phyloP scores from a whole-genome alignment of 495 filamentous ascomycete species.

The Podospora anserina region DNA sequence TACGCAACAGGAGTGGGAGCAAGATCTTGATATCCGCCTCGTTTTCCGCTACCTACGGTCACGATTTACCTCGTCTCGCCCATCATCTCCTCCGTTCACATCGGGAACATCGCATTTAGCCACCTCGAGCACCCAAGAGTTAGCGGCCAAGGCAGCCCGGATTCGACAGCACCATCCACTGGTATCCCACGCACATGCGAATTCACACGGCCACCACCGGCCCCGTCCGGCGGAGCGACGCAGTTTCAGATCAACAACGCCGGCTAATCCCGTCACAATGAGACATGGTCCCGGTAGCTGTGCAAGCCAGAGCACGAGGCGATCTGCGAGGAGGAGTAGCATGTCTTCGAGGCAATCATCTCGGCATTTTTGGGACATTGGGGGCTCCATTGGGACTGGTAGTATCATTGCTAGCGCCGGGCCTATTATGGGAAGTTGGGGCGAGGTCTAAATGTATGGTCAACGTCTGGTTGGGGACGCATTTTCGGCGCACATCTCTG shows the following conservation, averaged over 20 bases:
- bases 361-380: slow-evolving; percentile 78
- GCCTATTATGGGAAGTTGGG: slow-evolving; percentile 64
- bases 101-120: slow-evolving; percentile 42
- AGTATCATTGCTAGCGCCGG: slow-evolving; percentile 63
- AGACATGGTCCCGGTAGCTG: slow-evolving; percentile 63
- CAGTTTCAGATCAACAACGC: slow-evolving; percentile 50
- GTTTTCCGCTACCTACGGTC: slow-evolving; percentile 82
- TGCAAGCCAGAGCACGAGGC: slow-evolving; percentile 74
- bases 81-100: slow-evolving; percentile 39
- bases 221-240: slow-evolving; percentile 47
- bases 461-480: not conserved
- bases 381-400: slow-evolving; percentile 69
- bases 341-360: slow-evolving; percentile 61
- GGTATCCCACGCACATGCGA: slow-evolving; percentile 47
- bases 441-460: slow-evolving; percentile 54
- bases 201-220: slow-evolving; percentile 36
- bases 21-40: slow-evolving; percentile 76
- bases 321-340: slow-evolving; percentile 55
- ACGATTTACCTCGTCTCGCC: slow-evolving; percentile 55
- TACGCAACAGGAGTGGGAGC: slow-evolving; percentile 80
- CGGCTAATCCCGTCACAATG: slow-evolving; percentile 45
- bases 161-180: slow-evolving; percentile 85
- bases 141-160: slow-evolving; percentile 72
- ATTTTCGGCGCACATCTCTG: not conserved
- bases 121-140: slow-evolving; percentile 56